Base-by-base conservation (phyloP, 441 rosid genomes). In the Adansonia madagascariensis region DNA sequence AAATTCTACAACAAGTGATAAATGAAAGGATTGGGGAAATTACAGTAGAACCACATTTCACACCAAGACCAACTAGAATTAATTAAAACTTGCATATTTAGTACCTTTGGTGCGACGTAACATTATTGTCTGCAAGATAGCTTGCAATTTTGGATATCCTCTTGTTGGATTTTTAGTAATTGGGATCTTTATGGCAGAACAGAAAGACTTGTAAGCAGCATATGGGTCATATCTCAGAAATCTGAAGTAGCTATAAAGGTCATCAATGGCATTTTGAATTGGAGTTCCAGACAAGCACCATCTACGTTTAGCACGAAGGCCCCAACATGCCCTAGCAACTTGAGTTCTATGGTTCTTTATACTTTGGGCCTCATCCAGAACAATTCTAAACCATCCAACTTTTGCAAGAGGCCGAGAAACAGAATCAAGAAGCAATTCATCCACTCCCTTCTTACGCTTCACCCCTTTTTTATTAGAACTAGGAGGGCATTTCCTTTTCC, bases 211-310 rank as follows among this genome's bases (percentile, higher is more conserved):
- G 81, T 91, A 94, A 81, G 77, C 86, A 73, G 87, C 88, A 83
- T 83, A 94, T 46, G 94, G 97, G 2, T 94, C 93, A 83, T 91
- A 91, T 88, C 91, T 91, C 74, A 94, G 98, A 81, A 94, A 94
- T 82, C 97, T 88, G 78, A 94, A 94, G 86, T 94, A 94, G 88
- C 98, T 94, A 78, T 94, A 94, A 31, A 94, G 97, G 80, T 94
- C 98, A 71, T 94, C 98, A 5, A 94, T 87, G 9, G 97, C 91
- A 84, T 94, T 94, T 86, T 94, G 98, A 81, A 94, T 88, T 73
- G 98, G 98, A 71, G 98, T 94, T 67, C 98, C 98, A 2, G 98
- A 94, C 85, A 94, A 89, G 87, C 98, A 94, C 98, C 98, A 94
- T 81, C 98, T 85, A 20, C 97, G 95, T 80, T 94, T 94, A 50